Evolutionary conservation across 192 early-diverging fungal species (phyloP), one percentile per base, ranked within the genome.

Genomic region (Coemansia sp.): DNA sequence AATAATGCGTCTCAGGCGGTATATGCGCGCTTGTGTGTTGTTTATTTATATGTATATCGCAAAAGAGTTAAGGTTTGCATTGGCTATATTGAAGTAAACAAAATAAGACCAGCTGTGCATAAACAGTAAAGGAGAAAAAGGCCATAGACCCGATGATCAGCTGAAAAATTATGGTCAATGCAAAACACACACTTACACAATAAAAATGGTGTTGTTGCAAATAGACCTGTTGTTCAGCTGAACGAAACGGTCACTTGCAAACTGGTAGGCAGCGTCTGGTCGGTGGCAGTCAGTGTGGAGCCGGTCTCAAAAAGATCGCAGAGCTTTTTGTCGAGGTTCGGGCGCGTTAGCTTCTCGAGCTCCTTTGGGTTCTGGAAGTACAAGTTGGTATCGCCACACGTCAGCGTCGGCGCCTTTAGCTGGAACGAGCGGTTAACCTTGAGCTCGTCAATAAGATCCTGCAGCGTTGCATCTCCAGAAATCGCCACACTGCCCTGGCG

Each of bases 351-450:
- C 56, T 87, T 84, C 78, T 97, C 93, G 35, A 99, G 80, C 39
- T 74, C 65, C 63, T 83, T 85, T 39, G 97, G 97, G 8, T 88
- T 90, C 75, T 93, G 93, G 91, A 96, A 94, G 75, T 95, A 99
- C 57, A 99, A 75, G 11, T 85, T 88, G 55, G 75, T 86, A 14
- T 76, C 71, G 3, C 71, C 82, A 41, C 76, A 63, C 1, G 85
- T 79, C 20, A 99, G 85, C 66, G 90, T 92, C 14, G 97, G 97
- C 34, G 86, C 86, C 72, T 92, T 95, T 70, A 99, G 86, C 86
- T 94, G 96, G 61, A 91, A 83, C 59, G 89, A 87, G 32, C 78
- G 85, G 51, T 87, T 85, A 58, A 94, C 95, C 71, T 90, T 83
- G 7, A 99, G 84, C 65, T 80, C 73, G 2, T 95, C 92, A 38